phyloP scores from a whole-genome alignment of 2,329 filamentous ascomycete genomes.

The Cyphellophora attinorum region DNA sequence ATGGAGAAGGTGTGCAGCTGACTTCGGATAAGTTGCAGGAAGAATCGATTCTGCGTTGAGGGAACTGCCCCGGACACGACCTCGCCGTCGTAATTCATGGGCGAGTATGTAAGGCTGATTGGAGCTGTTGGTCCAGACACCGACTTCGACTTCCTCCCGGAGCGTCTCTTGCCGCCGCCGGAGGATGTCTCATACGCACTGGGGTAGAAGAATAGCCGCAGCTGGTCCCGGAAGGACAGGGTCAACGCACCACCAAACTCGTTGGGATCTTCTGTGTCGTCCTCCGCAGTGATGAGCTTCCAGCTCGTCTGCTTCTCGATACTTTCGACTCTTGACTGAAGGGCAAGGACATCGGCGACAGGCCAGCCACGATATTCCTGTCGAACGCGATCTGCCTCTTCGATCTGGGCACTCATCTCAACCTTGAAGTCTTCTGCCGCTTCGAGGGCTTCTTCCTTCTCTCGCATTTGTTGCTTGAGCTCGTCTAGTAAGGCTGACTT shows the following conservation, averaged over 20 bases:
- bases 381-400: slow-evolving; percentile 69
- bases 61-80: slow-evolving; percentile 14
- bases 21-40: slow-evolving; percentile 31
- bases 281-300: slow-evolving; percentile 29
- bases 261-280: slow-evolving; percentile 15
- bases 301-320: slow-evolving; percentile 35
- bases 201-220: slow-evolving; percentile 33
- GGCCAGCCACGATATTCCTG: slow-evolving; percentile 90
- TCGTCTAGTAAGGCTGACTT: slow-evolving; percentile 60
- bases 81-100: slow-evolving; percentile 15
- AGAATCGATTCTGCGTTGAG: slow-evolving; percentile 29
- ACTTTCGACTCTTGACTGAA: slow-evolving; percentile 57
- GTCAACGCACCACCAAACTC: slow-evolving; percentile 25
- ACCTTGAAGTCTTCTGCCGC: slow-evolving; percentile 57
- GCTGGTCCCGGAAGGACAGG: slow-evolving; percentile 32
- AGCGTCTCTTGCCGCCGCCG: slow-evolving; percentile 10
- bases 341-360: slow-evolving; percentile 62
- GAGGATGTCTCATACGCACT: slow-evolving; percentile 23
- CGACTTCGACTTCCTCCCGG: slow-evolving; percentile 18
- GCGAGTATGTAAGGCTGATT: slow-evolving; percentile 26
- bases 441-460: slow-evolving; percentile 57
- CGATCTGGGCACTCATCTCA: slow-evolving; percentile 63
- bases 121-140: slow-evolving; percentile 17
- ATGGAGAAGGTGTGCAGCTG: slow-evolving; percentile 23
- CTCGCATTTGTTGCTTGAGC: slow-evolving; percentile 56